Evolutionary conservation across 1,284 basidiomycete species (phyloP).

Genomic region (Ceratobasidium papillatum): DNA sequence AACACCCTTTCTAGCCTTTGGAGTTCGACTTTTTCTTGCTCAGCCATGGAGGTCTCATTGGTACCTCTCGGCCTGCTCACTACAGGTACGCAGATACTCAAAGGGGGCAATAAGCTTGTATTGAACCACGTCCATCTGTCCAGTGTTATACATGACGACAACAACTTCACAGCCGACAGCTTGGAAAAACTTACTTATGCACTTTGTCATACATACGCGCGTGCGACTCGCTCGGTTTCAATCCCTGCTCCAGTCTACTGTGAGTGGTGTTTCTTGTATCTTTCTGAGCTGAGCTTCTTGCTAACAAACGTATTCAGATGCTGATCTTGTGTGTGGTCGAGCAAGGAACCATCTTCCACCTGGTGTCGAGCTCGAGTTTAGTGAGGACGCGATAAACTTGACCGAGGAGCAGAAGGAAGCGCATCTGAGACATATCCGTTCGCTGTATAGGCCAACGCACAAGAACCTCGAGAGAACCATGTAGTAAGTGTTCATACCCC

Average conservation of each 20-base stretch:
- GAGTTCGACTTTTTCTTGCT: constrained; percentile 85
- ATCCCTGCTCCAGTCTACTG: constrained; percentile 50
- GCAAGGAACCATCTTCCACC: constrained; percentile 68
- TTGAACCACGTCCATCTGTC: constrained; percentile 55
- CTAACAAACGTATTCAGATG: constrained; percentile 38
- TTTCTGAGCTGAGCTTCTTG: not conserved
- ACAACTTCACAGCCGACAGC: constrained; percentile 47
- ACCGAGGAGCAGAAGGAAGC: constrained; percentile 12
- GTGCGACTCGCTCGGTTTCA: constrained; percentile 51
- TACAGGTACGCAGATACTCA: constrained; percentile 8
- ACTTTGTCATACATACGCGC: constrained; percentile 50
- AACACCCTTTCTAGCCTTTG: constrained; percentile 56
- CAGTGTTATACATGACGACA: constrained; percentile 65
- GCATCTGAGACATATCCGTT: constrained; percentile 7
- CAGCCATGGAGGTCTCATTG: constrained; percentile 65
- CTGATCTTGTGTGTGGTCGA: constrained; percentile 66
- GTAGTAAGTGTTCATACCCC: constrained; percentile 12
- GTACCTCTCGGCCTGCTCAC: constrained; percentile 42
- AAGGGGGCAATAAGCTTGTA: constrained; percentile 55
- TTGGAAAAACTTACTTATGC: constrained; percentile 47
- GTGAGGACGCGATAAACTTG: not conserved
- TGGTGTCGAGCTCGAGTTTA: constrained; percentile 14
- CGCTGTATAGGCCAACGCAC: constrained; percentile 28
- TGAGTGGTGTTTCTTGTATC: constrained; percentile 19
- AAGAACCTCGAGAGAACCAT: constrained; percentile 14